phyloP scores from a whole-genome alignment of 2,329 filamentous ascomycete genomes.

The Harringtonia lauricola region DNA sequence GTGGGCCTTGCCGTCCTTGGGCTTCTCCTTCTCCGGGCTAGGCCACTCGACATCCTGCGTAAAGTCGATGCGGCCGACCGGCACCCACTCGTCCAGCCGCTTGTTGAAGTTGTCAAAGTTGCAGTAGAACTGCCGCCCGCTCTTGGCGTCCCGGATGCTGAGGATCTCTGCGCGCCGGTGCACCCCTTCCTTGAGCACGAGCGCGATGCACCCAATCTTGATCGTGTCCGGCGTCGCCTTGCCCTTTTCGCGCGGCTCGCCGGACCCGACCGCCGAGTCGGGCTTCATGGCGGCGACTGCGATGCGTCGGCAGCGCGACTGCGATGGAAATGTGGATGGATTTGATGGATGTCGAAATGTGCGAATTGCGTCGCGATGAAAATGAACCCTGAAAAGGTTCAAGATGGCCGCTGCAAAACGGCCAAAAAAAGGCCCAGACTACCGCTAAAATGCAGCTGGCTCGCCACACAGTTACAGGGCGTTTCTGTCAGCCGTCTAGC shows the following conservation, averaged over 20 bases:
- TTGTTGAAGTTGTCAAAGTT: slow-evolving; percentile 99
- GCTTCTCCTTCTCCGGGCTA: slow-evolving; percentile 71
- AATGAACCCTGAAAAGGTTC: too few relatives aligned
- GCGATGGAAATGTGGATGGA: not conserved
- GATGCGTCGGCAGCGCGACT: too few relatives aligned
- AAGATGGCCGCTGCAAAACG: too few relatives aligned
- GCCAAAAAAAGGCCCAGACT: too few relatives aligned
- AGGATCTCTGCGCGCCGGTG: slow-evolving; percentile 89
- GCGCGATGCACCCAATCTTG: slow-evolving; percentile 49
- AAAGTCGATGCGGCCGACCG: slow-evolving; percentile 72
- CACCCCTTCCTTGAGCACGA: slow-evolving; percentile 63
- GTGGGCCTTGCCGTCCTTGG: slow-evolving; percentile 63
- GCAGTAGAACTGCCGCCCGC: slow-evolving; percentile 82
- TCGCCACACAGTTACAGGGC: too few relatives aligned
- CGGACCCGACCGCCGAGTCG: slow-evolving; percentile 44
- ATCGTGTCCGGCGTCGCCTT: slow-evolving; percentile 78
- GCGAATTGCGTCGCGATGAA: too few relatives aligned
- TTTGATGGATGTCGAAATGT: not conserved
- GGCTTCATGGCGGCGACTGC: slow-evolving; percentile 26
- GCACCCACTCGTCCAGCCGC: slow-evolving; percentile 73
- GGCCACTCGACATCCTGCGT: slow-evolving; percentile 93
- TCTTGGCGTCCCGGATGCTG: slow-evolving; percentile 85
- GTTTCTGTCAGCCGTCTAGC: too few relatives aligned
- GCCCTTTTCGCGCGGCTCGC: slow-evolving; percentile 56
- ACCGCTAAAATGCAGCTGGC: too few relatives aligned